Percentiles rank a stretch among this genome's conserved stretches.
phyloP scores from a whole-genome alignment of 75 land plant genomes.

The Selaginella moellendorffii region DNA sequence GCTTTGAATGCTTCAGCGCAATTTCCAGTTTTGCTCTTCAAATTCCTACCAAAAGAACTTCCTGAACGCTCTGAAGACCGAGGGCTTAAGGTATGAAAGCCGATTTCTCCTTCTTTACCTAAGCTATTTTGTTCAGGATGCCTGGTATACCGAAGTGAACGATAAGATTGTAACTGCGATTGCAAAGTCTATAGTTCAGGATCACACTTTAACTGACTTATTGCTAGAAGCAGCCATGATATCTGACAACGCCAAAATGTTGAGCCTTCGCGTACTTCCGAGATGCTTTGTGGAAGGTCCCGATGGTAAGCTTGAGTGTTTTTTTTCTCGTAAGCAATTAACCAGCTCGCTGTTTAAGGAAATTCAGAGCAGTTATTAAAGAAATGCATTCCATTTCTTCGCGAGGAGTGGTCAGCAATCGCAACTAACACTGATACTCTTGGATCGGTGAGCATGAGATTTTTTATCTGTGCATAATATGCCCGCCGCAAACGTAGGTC shows the following conservation, averaged over 20 bases:
- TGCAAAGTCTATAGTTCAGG: conserved; percentile 7
- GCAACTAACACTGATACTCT: not conserved
- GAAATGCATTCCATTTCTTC: not conserved
- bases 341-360: not conserved
- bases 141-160: not conserved
- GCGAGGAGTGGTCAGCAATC: not conserved
- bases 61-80: not conserved
- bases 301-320: conserved; percentile 11
- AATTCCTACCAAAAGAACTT: not conserved
- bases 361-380: not conserved
- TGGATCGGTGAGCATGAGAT: no score
- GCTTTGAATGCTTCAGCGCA: not conserved
- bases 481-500: no score
- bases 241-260: conserved; percentile 1
- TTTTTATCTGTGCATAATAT: no score
- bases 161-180: conserved; percentile 13
- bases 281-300: conserved; percentile 8
- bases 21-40: not conserved
- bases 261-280: conserved; percentile 12
- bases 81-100: not conserved
- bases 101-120: no score
- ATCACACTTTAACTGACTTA: conserved; percentile 4
- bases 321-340: not conserved
- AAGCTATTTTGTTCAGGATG: no score
- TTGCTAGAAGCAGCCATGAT: conserved; percentile 4